Evolutionary conservation across 1,284 basidiomycete genomes (phyloP).

Genomic region (Austroboletus novae-zelandiae): DNA sequence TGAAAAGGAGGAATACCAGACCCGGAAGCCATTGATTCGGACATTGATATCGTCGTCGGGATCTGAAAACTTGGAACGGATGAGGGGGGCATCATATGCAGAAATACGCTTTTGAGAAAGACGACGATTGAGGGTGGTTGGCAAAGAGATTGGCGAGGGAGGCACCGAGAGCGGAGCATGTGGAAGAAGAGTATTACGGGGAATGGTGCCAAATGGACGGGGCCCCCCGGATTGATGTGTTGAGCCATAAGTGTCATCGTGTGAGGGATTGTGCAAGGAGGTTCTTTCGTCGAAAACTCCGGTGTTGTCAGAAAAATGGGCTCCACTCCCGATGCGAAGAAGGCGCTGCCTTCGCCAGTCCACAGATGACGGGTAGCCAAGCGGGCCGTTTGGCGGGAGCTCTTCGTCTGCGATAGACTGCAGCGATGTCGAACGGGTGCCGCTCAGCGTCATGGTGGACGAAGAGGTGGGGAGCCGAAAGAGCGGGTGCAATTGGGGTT

Average conservation of each 20-base stretch:
- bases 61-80: conserved; percentile 27
- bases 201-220: conserved; percentile 14
- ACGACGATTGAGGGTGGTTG: conserved; percentile 23
- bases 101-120: conserved; percentile 62
- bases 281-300: conserved; percentile 17
- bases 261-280: conserved; percentile 10
- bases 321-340: conserved; percentile 26
- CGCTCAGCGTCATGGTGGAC: conserved; percentile 1
- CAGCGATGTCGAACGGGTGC: conserved; percentile 19
- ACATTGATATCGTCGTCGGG: conserved; percentile 55
- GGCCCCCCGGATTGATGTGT: conserved; percentile 3
- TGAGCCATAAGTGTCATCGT: conserved; percentile 19
- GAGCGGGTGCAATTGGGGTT: too few species aligned
- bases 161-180: conserved; percentile 20
- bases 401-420: conserved; percentile 19
- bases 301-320: conserved; percentile 5
- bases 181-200: conserved; percentile 6
- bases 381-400: conserved; percentile 21
- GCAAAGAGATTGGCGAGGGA: conserved; percentile 14
- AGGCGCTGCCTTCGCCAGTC: conserved; percentile 32
- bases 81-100: conserved; percentile 62
- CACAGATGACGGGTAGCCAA: conserved; percentile 29
- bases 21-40: conserved; percentile 81
- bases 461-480: background rate
- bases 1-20: conserved; percentile 88